Base-by-base conservation (phyloP, 495 filamentous ascomycete species). In the Penicillium desertorum region DNA sequence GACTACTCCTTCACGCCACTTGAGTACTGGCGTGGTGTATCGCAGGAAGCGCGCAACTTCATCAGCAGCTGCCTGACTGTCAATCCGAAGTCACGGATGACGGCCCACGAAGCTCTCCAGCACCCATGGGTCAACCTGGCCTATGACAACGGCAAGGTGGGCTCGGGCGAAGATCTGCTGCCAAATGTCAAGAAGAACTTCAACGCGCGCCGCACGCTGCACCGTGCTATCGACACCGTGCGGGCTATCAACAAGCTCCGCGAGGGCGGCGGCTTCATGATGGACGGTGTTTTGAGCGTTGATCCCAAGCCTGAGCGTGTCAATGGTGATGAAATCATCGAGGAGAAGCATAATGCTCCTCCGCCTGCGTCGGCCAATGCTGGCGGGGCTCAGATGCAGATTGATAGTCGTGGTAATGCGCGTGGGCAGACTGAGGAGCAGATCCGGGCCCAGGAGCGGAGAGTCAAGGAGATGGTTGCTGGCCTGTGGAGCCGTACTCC, bases 141-240 rank as follows among this genome's bases (percentile, higher is more conserved):
- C n/a, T 69, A 74, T 58, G 67, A 77, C 45, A 44, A 52, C 14
- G 51, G 54, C 60, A 67, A 63, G 50, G 51, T 70, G 25, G 74
- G 72, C 43, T 79, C 83, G 47, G 80, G 81, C 20, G 78, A 82
- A 50, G 94, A 98, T 76, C 78, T 98, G 51, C 77, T 98, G 58
- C 94, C 94, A 1, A 89, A 86, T 3, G 89, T 98, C 60, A 95
- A 95, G 83, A 97, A 97, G 86, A 98, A 98, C 76, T 98, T 98
- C 80, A 98, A 98, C 63, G 94, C 94, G 8, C 81, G 93, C 29
- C 81, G 92, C 56, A 98, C 93, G 9, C 79, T 98, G 51, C 94
- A 98, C 73, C 92, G 92, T 12, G 94, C 94, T 27, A 98, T 98
- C 70, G 94, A 98, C 71, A 97, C 95, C 0, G 92, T 98, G 45